These are phyloP conservation scores for Physcia stellaris DNA, from an alignment of 495 filamentous ascomycete species.

Conservation along the genomic window DNA sequence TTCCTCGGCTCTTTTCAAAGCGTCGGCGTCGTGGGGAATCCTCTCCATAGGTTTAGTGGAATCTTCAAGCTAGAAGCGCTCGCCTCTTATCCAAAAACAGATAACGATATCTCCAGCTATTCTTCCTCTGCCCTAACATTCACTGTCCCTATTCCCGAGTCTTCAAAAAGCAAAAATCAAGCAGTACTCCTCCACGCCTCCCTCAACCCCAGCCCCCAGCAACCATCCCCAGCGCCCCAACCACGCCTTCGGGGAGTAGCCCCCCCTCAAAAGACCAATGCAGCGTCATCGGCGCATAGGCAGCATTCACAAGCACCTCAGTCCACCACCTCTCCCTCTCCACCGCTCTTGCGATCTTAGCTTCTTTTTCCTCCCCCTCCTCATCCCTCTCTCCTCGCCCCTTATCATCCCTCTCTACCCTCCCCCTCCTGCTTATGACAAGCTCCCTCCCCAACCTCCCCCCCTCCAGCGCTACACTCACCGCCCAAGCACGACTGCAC, in stretches of 20 bases:
- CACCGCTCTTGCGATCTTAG: constrained; percentile 28
- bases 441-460: constrained; percentile 42
- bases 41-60: too few relatives aligned
- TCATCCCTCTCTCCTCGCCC: constrained; percentile 15
- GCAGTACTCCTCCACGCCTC: constrained; percentile 45
- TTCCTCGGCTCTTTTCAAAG: too few relatives aligned
- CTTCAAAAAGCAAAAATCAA: too few relatives aligned
- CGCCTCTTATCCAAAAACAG: too few relatives aligned
- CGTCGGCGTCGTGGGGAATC: too few relatives aligned
- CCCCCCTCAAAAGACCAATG: constrained; percentile 76
- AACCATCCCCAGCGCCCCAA: constrained; percentile 53
- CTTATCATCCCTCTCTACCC: constrained; percentile 20
- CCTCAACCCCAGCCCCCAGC: constrained; percentile 54
- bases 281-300: constrained; percentile 49
- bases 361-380: constrained; percentile 24
- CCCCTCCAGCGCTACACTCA: constrained; percentile 64
- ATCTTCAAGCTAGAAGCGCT: too few relatives aligned
- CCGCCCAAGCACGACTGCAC: constrained; percentile 69
- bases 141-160: too few relatives aligned
- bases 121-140: too few relatives aligned
- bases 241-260: constrained; percentile 37
- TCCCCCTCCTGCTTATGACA: too few relatives aligned
- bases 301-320: constrained; percentile 12
- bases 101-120: too few relatives aligned
- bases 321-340: constrained; percentile 25